Evolutionary conservation across 129 eudicot species (phyloP).

Genomic region (Flaveria sonorensis): DNA sequence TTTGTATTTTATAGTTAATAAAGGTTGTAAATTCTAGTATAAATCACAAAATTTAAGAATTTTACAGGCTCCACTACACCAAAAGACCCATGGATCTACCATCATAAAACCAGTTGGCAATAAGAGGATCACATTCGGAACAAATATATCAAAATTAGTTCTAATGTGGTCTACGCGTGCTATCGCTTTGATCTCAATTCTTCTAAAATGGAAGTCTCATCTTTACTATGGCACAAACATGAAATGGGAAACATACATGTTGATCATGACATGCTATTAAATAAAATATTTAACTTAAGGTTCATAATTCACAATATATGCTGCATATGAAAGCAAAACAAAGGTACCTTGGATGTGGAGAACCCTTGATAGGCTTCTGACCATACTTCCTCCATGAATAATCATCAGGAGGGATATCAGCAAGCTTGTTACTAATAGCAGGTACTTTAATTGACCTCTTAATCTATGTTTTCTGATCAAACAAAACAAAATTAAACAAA

Average conservation of each 20-base stretch:
- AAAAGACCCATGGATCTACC: not conserved
- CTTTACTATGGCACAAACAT: not conserved
- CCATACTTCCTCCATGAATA: conserved; percentile 99
- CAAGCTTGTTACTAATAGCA: conserved; percentile 97
- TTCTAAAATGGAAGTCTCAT: conserved; percentile 2
- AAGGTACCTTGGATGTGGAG: conserved; percentile 94
- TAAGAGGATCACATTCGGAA: conserved; percentile 12
- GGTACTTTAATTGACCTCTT: conserved; percentile 96
- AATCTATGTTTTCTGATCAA: conserved; percentile 81
- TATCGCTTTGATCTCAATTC: not conserved
- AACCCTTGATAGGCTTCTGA: conserved; percentile 97
- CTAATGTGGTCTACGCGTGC: conserved; percentile 1
- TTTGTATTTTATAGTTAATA: not conserved
- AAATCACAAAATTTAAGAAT: not conserved
- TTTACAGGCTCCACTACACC: not conserved
- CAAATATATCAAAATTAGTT: not conserved
- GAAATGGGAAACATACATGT: not conserved
- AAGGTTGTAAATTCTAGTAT: not conserved
- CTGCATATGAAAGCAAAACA: conserved; percentile 6
- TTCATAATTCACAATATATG: not conserved
- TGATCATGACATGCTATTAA: conserved; percentile 8
- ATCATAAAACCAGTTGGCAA: not conserved
- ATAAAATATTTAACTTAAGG: not conserved
- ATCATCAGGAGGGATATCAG: conserved; percentile 97
- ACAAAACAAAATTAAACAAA: not conserved